Base-by-base conservation (phyloP, 2,329 filamentous ascomycete species). In the Claviceps paspali region DNA sequence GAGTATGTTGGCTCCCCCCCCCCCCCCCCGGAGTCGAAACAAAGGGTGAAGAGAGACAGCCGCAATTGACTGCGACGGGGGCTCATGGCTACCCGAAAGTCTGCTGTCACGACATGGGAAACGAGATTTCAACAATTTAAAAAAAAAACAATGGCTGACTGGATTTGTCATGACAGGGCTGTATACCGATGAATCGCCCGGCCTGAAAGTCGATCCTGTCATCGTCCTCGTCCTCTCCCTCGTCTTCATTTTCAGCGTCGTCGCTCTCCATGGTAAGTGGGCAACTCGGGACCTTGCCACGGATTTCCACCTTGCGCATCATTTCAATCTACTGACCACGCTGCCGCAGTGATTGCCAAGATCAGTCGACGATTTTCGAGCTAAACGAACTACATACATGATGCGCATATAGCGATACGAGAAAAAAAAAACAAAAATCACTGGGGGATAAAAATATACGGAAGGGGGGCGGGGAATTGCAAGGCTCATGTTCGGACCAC, bases 181-280 rank as follows among this genome's bases (percentile, higher is more conserved):
- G 31, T 98, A 98, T 76, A 98, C 91, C 41, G 91, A 98, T 58
- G 91, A 98, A 69, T 93, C 84, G 47, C 91, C 91, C 41, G 91
- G 91, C 44, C 70, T 98, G 53, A 94, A 95, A 70, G 91, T 98
- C 47, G 91, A 98, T 61, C 91, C 91, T 17, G 91, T 98, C 42
- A 87, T 98, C 47, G 88, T 98, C 46, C 73, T 98, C 55, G 91
- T 95, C 49, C 72, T 98, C 51, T 93, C 85, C 54, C 76, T 98
- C 52, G 91, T 93, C 45, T 98, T 98, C 64, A 98, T 98, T 63
- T 95, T 98, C 68, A 91, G 82, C 55, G 91, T 98, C 56, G 91
- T 98, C 54, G 87, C 86, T 50, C 72, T 98, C 56, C 91, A 98
- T 67, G 35, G 41, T 43, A 38, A 15, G 34, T 42, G 17, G 11